phyloP scores from a whole-genome alignment of 495 filamentous ascomycete species.

The Trichoderma erinaceum region DNA sequence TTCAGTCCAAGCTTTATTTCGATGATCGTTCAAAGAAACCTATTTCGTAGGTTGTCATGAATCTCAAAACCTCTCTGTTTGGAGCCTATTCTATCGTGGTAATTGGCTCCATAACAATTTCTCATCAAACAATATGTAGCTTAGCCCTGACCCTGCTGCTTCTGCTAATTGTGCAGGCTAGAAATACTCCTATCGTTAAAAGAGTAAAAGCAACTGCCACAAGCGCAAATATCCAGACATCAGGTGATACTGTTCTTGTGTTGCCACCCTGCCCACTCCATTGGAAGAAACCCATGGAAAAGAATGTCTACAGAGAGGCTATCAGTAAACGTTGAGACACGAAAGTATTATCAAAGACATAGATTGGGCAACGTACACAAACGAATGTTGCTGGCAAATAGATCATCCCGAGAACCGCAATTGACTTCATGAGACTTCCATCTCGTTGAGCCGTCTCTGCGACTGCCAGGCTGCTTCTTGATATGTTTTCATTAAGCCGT shows the following conservation, averaged over 20 bases:
- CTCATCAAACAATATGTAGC: background rate
- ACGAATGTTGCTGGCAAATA: slow-evolving; percentile 3
- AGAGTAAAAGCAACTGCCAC: background rate
- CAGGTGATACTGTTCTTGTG: background rate
- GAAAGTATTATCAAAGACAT: background rate
- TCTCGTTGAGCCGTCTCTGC: slow-evolving; percentile 4
- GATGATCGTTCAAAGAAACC: no score
- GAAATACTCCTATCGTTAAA: background rate
- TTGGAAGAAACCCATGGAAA: background rate
- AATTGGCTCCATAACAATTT: no score
- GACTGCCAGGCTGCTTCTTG: background rate
- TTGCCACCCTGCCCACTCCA: background rate
- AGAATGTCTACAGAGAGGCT: background rate
- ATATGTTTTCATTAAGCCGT: slow-evolving; percentile 1
- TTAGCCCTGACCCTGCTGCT: background rate
- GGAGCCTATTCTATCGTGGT: no score
- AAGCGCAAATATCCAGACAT: background rate
- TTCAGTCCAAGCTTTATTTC: no score
- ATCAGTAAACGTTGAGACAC: background rate
- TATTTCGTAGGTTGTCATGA: no score
- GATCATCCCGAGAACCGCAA: slow-evolving; percentile 3
- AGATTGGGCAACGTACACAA: background rate
- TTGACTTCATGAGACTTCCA: background rate
- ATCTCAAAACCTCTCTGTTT: no score
- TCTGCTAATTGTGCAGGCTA: background rate